These are phyloP conservation scores for Millerozyma miso DNA, from an alignment of 805 yeast genomes.

Conservation along the genomic window DNA sequence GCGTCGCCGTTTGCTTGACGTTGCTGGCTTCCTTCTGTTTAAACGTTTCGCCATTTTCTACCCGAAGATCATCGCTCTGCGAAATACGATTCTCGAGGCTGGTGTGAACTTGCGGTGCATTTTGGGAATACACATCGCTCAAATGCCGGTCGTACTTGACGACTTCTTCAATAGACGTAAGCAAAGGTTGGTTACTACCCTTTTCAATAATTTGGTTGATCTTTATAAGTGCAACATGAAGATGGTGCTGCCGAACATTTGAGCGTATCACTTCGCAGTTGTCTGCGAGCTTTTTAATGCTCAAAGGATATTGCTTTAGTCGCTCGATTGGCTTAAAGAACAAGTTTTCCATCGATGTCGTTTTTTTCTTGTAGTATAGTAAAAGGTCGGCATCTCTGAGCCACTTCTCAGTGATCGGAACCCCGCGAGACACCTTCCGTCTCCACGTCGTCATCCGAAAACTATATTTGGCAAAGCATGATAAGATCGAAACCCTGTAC, in stretches of 20 bases:
- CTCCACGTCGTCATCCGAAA: slow-evolving; percentile 10
- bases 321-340: slow-evolving; percentile 44
- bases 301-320: slow-evolving; percentile 30
- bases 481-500: slow-evolving; percentile 2
- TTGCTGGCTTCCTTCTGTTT: background rate
- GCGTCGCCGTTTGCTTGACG: background rate
- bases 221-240: slow-evolving; percentile 16
- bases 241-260: slow-evolving; percentile 9
- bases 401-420: slow-evolving; percentile 25
- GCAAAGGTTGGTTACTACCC: slow-evolving; percentile 8
- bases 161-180: slow-evolving; percentile 11
- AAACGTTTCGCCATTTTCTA: background rate
- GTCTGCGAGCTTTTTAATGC: slow-evolving; percentile 15
- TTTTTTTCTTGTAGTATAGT: slow-evolving; percentile 22
- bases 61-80: slow-evolving; percentile 7
- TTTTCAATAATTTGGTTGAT: slow-evolving; percentile 15
- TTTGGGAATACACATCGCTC: background rate
- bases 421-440: slow-evolving; percentile 17
- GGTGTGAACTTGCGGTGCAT: background rate
- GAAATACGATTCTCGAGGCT: slow-evolving; percentile 1
- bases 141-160: slow-evolving; percentile 9
- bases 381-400: slow-evolving; percentile 21
- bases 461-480: slow-evolving; percentile 5
- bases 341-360: slow-evolving; percentile 38
- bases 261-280: slow-evolving; percentile 2